A percentile compares a stretch with the other conserved stretches of the same genome.
phyloP scores from a whole-genome alignment of 805 yeast species.

The Candida corydali region DNA sequence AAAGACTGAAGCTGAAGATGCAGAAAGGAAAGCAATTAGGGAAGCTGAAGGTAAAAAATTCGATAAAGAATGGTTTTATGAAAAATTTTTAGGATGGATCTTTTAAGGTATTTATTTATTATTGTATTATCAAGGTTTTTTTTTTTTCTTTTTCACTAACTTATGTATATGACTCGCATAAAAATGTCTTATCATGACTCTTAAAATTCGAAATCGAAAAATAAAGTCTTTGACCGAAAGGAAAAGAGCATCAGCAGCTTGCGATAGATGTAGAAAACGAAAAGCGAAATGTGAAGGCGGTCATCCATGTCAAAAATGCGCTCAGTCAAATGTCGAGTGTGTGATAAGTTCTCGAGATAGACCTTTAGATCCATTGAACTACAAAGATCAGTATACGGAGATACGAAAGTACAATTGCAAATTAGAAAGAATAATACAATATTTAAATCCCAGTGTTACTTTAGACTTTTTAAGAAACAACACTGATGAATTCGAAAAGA shows the following conservation, averaged over 20 bases:
- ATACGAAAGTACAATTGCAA: slow-evolving; percentile 11
- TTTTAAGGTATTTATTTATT: slow-evolving; percentile 29
- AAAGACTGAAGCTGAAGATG: slow-evolving; percentile 29
- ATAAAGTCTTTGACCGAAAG: slow-evolving; percentile 6
- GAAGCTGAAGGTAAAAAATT: slow-evolving; percentile 41
- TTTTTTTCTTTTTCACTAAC: too few relatives aligned
- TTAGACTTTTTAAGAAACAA: slow-evolving; percentile 11
- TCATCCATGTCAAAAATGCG: slow-evolving; percentile 7
- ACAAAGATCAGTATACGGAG: slow-evolving; percentile 5
- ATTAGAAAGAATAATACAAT: slow-evolving; percentile 13
- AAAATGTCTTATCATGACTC: neutral
- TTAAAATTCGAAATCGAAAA: slow-evolving; percentile 7
- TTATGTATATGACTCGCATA: too few relatives aligned
- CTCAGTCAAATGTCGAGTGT: slow-evolving; percentile 5
- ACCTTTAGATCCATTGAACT: slow-evolving; percentile 8
- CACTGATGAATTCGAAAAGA: slow-evolving; percentile 12
- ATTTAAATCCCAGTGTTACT: slow-evolving; percentile 8
- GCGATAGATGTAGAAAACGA: slow-evolving; percentile 10
- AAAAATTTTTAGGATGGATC: slow-evolving; percentile 45
- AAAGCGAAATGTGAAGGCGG: slow-evolving; percentile 10
- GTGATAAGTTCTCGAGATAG: slow-evolving; percentile 9
- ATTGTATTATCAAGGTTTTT: too few relatives aligned
- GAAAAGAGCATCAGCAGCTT: slow-evolving; percentile 6
- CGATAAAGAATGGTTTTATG: slow-evolving; percentile 46
- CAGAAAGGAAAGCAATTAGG: slow-evolving; percentile 29